phyloP scores from a whole-genome alignment of 2,329 filamentous ascomycete species.

The Daldinia eschscholtzii region DNA sequence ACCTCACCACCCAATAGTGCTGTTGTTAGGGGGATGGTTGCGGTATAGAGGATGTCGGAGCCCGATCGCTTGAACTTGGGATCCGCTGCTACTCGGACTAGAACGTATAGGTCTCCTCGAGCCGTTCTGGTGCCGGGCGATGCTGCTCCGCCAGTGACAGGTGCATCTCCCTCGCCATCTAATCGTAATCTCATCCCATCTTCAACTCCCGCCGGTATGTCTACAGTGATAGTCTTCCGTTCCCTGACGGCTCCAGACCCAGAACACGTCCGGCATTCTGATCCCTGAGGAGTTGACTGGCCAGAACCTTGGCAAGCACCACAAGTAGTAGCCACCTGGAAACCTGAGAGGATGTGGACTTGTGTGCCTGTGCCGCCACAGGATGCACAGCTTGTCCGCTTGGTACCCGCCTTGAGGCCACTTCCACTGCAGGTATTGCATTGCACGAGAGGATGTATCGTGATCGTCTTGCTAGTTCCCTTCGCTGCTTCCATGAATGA shows the following conservation, averaged over 20 bases:
- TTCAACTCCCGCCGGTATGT: constrained; percentile 95
- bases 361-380: constrained; percentile 90
- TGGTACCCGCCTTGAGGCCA: constrained; percentile 84
- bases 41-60: constrained; percentile 92
- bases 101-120: constrained; percentile 90
- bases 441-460: constrained; percentile 81
- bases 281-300: constrained; percentile 79
- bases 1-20: constrained; percentile 93
- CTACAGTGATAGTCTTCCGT: constrained; percentile 84
- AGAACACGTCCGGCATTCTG: constrained; percentile 82
- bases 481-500: constrained; percentile 97
- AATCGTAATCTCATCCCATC: constrained; percentile 94
- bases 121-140: constrained; percentile 73
- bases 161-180: constrained; percentile 87
- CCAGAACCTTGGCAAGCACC: constrained; percentile 84
- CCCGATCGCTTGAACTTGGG: constrained; percentile 89
- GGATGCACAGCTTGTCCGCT: constrained; percentile 77
- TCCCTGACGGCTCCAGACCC: constrained; percentile 89
- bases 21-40: constrained; percentile 90
- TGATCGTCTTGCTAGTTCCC: constrained; percentile 88
- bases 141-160: constrained; percentile 77
- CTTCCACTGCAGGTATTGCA: constrained; percentile 87
- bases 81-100: constrained; percentile 89
- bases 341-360: constrained; percentile 90
- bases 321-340: constrained; percentile 96